Base-by-base conservation (phyloP, 768 basidiomycete species). In the Suillus paluster region DNA sequence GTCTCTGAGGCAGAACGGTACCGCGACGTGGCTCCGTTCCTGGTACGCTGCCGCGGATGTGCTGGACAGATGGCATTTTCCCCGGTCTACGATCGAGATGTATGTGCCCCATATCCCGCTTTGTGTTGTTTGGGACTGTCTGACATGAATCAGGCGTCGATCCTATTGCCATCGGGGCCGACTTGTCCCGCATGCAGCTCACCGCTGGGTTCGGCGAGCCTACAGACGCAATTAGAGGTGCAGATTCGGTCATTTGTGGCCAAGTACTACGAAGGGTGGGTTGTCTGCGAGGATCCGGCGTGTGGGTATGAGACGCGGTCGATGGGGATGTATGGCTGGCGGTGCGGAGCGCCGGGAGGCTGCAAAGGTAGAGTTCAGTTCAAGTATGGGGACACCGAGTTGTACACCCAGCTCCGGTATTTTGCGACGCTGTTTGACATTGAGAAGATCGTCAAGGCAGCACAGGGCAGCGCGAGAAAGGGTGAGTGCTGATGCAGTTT, bases 351-450 rank as follows among this genome's bases (percentile, higher is more conserved):
- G 50, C 48, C 63, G 0, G 33, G 34, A 27, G 41, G 10, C 27
- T 75, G 73, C 57, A 39, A 0, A 0, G 68, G 68, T 0, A 60
- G 5, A 11, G 63, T 34, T 1, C 62, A 39, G 44, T 59, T 63
- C 11, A 72, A 98, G 91, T 98, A 96, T 72, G 83, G 90, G 39
- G 95, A 98, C 71, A 78, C 82, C 10, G 84, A 87, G 66, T 78
- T 99, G 42, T 98, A 99, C 75, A 92, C 91, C 65, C 97, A 99
- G 73, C 80, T 99, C 38, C 78, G 95, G 50, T 98, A 89, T 78
- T 96, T 88, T 75, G 75, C 80, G 38, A 88, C 83, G 63, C 79
- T 99, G 7, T 97, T 99, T 69, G 86, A 97, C 69, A 71, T 75
- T 1, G 83, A 89, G 19, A 90, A 87, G 69, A 88, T 85, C 12